Percentiles rank a stretch among this genome's conserved stretches.
Conservation (phyloP, 1,284 basidiomycete species). For the Termitomyces sp. region DNA sequence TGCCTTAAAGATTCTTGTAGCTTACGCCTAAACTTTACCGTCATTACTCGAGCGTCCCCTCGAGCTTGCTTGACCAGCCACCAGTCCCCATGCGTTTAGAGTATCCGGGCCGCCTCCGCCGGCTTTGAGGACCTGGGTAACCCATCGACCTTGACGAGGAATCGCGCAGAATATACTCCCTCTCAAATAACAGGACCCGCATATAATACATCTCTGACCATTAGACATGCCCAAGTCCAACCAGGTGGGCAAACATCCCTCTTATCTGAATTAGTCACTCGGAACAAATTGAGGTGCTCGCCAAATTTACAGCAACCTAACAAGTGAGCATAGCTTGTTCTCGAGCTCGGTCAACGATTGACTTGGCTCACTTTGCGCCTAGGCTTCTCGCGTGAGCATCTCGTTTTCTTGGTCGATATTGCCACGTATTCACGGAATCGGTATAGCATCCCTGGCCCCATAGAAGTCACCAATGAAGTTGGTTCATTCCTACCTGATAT, state of each 20-base stretch:
- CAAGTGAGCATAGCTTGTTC: conserved; percentile 42
- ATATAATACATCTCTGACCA: background rate
- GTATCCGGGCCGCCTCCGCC: background rate
- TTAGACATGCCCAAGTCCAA: background rate
- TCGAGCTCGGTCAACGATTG: background rate
- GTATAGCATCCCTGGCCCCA: conserved; percentile 73
- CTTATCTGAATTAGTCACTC: background rate
- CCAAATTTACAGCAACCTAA: conserved; percentile 45
- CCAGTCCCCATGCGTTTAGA: background rate
- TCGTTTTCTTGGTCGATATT: background rate
- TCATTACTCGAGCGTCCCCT: too few species aligned
- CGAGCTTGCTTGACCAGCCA: too few species aligned
- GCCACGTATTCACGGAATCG: conserved; percentile 5
- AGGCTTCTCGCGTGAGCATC: conserved; percentile 61
- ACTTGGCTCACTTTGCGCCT: background rate
- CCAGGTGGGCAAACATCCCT: conserved; percentile 1
- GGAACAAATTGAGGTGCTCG: background rate
- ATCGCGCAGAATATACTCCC: background rate
- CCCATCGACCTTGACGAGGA: background rate
- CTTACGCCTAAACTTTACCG: too few species aligned
- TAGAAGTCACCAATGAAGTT: conserved; percentile 78
- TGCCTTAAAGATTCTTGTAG: too few species aligned
- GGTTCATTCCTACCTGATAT: conserved; percentile 8
- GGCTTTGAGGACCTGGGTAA: background rate
- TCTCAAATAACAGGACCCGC: too few species aligned